A percentile compares a stretch with the other conserved stretches of the same genome.
Evolutionary conservation across 164 flowering plant species (phyloP).

Genomic region (Nymphaea thermarum): DNA sequence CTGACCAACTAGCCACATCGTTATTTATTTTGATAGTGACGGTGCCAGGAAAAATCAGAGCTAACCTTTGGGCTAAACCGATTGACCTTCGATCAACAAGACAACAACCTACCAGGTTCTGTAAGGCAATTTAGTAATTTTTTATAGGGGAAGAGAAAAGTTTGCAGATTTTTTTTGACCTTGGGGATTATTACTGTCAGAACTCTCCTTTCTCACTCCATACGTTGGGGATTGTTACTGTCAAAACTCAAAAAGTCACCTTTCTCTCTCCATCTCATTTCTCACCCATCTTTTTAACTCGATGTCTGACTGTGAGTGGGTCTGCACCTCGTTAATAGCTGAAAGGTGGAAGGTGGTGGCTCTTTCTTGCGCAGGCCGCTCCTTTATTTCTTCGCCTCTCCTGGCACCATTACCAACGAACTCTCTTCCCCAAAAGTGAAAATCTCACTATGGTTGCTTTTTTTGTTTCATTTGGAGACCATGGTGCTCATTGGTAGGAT

Average conservation of each 20-base stretch:
- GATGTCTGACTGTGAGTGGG: background rate
- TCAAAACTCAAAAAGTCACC: background rate
- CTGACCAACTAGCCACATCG: too few species aligned
- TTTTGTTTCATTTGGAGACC: background rate
- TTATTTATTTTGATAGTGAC: too few species aligned
- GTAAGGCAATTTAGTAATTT: background rate
- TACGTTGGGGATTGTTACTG: background rate
- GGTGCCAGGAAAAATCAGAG: too few species aligned
- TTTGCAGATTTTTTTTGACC: background rate
- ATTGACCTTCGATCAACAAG: too few species aligned
- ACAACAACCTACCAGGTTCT: too few species aligned
- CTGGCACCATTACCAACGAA: background rate
- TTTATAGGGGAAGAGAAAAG: too few species aligned
- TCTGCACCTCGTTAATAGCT: background rate
- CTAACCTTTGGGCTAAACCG: too few species aligned
- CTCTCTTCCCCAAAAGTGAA: background rate
- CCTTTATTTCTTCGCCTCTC: background rate
- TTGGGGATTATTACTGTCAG: background rate
- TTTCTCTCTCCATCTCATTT: background rate
- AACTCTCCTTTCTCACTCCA: too few species aligned
- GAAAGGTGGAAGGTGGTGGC: background rate
- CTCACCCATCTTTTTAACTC: background rate
- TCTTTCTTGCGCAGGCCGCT: background rate
- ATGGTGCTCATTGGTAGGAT: background rate
- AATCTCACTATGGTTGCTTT: background rate